Conservation (phyloP, 2,329 filamentous ascomycete species). For the Trichophyton mentagrophytes region DNA sequence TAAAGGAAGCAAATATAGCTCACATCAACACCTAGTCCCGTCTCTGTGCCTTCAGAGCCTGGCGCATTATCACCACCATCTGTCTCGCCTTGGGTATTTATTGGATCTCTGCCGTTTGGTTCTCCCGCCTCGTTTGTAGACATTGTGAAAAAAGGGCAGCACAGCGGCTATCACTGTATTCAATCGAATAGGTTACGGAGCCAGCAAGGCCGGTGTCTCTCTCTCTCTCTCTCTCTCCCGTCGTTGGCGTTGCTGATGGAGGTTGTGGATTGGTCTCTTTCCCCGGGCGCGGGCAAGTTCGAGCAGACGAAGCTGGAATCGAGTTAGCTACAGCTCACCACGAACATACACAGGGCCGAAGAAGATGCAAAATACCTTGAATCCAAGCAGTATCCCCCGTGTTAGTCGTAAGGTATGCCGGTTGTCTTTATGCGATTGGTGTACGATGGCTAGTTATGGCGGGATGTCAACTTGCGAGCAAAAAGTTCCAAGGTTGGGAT, state of each 20-base stretch:
- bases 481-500: too few relatives aligned
- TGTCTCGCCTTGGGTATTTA: neutral
- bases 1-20: neutral
- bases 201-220: neutral
- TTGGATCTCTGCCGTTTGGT: neutral
- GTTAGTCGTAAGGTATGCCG: too few relatives aligned
- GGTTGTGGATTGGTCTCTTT: too few relatives aligned
- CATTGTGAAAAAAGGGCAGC: neutral
- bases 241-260: neutral
- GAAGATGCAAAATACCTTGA: too few relatives aligned
- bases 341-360: too few relatives aligned
- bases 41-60: neutral
- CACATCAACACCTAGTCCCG: constrained; percentile 1
- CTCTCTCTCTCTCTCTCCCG: neutral
- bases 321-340: too few relatives aligned
- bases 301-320: too few relatives aligned
- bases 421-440: too few relatives aligned
- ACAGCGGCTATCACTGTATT: neutral
- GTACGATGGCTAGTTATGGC: too few relatives aligned
- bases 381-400: too few relatives aligned
- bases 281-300: too few relatives aligned
- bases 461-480: too few relatives aligned
- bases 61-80: neutral
- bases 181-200: neutral
- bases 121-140: neutral